Base-by-base conservation (phyloP, 2,329 filamentous ascomycete genomes). In the Peltaster fructicola region DNA sequence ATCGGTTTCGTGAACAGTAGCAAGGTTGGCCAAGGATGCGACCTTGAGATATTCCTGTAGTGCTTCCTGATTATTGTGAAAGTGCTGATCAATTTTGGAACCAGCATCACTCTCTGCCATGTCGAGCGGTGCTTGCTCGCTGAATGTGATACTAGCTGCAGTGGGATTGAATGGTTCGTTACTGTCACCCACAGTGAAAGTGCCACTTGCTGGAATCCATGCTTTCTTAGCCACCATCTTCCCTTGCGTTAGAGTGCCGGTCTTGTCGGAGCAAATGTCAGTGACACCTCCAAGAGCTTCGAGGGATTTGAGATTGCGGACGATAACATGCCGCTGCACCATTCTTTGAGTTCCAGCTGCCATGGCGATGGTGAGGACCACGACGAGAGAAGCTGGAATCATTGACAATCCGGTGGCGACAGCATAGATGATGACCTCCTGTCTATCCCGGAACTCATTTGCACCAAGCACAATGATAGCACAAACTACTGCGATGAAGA, bases 251-350 rank as follows among this genome's bases (percentile, higher is more conserved):
- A 52, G 50, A 5, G 70, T 75, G 18, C 70, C 69, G 1, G 70
- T 76, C 52, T 76, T 75, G 55, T 75, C 71, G 17, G 68, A 73
- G 49, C 70, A 75, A 30, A 76, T 72, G 34, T 72, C 68, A 32
- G 66, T 71, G 15, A 72, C 65, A 27, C 61, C 67, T 21, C 70
- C 70, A 1, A 73, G 55, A 6, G 69, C 68, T 45, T 74, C 72
- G 9, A 77, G 59, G 2, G 68, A 67, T 4, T 66, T 60, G 40
- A 75, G 61, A 37, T 71, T 70, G 30, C 70, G 63, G 17, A 75
- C 66, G 35, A 75, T 68, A 21, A 75, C 69, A 34, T 75, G 61
- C 6, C 66, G 59, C 38, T 63, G 62, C 22, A 65, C 63, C 70
- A 74, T 74, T 14, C 64, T 61, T 34, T 68, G 66, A 2, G 65